Evolutionary conservation across 208 protist genomes (phyloP).

Genomic region (Trypanosoma caninum): DNA sequence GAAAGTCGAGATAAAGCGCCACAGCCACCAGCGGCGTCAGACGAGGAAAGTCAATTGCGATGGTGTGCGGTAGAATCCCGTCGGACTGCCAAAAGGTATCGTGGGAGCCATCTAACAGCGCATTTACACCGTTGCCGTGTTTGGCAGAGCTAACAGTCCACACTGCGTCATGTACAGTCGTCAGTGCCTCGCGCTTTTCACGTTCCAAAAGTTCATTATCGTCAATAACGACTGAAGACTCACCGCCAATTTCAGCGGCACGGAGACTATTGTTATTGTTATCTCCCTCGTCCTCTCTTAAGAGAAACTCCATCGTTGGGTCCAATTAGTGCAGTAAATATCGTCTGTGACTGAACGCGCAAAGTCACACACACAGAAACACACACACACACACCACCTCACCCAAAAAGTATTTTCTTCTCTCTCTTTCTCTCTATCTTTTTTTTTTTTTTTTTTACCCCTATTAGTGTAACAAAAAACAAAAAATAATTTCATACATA

Average conservation of each 20-base stretch:
- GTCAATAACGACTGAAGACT: constrained; percentile 12
- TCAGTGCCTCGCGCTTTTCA: constrained; percentile 20
- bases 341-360: too few relatives aligned
- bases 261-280: constrained; percentile 14
- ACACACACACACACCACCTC: neutral
- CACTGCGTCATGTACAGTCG: constrained; percentile 33
- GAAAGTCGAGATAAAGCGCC: constrained; percentile 62
- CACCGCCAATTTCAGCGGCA: neutral
- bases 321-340: neutral
- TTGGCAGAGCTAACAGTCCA: constrained; percentile 88
- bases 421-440: neutral
- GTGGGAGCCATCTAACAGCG: constrained; percentile 44
- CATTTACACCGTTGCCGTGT: constrained; percentile 79
- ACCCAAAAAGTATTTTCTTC: too few relatives aligned
- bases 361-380: neutral
- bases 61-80: constrained; percentile 72
- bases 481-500: too few relatives aligned
- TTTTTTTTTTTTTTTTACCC: too few relatives aligned
- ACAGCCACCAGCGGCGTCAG: constrained; percentile 52
- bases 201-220: constrained; percentile 16
- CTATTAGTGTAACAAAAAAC: too few relatives aligned
- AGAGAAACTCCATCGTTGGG: constrained; percentile 3
- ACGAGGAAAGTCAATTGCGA: constrained; percentile 59
- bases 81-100: constrained; percentile 90
- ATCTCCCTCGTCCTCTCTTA: neutral